phyloP scores from a whole-genome alignment of 805 yeast genomes.

The Cyberlindnera mycetangii region DNA sequence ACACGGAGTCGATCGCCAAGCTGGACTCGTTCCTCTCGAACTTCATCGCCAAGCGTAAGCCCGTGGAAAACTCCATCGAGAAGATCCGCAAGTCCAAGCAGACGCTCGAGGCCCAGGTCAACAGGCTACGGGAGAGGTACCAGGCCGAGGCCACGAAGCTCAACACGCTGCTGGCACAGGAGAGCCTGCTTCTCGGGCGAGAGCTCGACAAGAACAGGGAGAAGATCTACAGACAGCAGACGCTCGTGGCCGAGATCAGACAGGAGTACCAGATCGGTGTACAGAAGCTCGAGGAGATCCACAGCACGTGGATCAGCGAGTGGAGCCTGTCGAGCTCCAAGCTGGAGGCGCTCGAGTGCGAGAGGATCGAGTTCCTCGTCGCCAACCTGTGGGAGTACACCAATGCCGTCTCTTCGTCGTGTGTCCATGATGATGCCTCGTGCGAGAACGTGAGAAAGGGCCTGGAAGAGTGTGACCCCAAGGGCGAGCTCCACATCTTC shows the following conservation, averaged over 20 bases:
- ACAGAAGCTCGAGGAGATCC: constrained; percentile 49
- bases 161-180: constrained; percentile 57
- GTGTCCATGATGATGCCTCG: constrained; percentile 75
- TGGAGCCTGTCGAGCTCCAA: constrained; percentile 65
- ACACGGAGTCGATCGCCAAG: constrained; percentile 49
- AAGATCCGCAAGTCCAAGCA: constrained; percentile 50
- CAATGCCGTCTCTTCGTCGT: constrained; percentile 67
- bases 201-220: constrained; percentile 61
- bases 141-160: constrained; percentile 56
- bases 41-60: constrained; percentile 51
- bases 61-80: constrained; percentile 54
- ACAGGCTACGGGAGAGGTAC: constrained; percentile 44
- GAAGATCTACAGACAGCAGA: constrained; percentile 50
- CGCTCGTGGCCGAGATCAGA: constrained; percentile 39
- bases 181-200: constrained; percentile 67
- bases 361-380: constrained; percentile 66
- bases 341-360: constrained; percentile 67
- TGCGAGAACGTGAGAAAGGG: constrained; percentile 67
- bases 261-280: constrained; percentile 58
- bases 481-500: constrained; percentile 54
- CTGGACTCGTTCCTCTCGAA: constrained; percentile 49
- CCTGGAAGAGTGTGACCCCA: constrained; percentile 66
- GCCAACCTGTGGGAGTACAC: constrained; percentile 76
- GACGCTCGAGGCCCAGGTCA: constrained; percentile 35
- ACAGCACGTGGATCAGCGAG: constrained; percentile 64